Base-by-base conservation (phyloP, 768 basidiomycete species). In the Nidularia sp. region DNA sequence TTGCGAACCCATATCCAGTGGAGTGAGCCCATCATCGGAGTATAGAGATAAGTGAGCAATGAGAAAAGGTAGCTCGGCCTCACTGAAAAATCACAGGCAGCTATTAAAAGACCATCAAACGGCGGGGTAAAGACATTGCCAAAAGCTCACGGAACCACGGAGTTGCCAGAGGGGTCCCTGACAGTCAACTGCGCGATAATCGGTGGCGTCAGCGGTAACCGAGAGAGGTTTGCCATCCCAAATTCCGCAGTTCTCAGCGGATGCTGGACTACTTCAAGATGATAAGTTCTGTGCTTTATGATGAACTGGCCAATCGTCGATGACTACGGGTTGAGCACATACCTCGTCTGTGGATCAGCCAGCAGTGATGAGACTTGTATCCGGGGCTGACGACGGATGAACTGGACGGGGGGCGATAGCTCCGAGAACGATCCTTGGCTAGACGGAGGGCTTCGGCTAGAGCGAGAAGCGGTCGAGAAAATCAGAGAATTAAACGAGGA, bases 11-110 rank as follows among this genome's bases (percentile, higher is more conserved):
- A 82, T 77, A 58, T 91, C 86, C 64, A 90, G 63, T 15, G 81
- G 65, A 25, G 75, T 76, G 46, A 69, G 60, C 12, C 90, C 92
- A 55, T 91, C 86, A 22, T 75, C 85, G 31, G 83, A 81, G 63
- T 80, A 84, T 33, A 96, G 68, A 3, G 90, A 86, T 48, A 94
- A 71, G 61, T 93, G 87, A 32, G 91, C 89, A 56, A 95, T 78
- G 43, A 97, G 78, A 68, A 94, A 97, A 4, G 91, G 91, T 42
- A 94, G 74, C 60, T 95, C 93, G 58, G 81, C 76, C 66, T 93
- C 88, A 44, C 93, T 95, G 57, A 3, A 52, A 62, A 64, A 61
- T 59, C 52, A 49, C 43, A 60, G 35, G 52, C 29, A 47, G 42
- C 31, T 49, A 31, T 51, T 55, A 44, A 41, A 10, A 41, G 36